Percentiles rank a stretch among this genome's conserved stretches.
phyloP scores from a whole-genome alignment of 2,329 filamentous ascomycete species.

The Paecilomyces sp. region DNA sequence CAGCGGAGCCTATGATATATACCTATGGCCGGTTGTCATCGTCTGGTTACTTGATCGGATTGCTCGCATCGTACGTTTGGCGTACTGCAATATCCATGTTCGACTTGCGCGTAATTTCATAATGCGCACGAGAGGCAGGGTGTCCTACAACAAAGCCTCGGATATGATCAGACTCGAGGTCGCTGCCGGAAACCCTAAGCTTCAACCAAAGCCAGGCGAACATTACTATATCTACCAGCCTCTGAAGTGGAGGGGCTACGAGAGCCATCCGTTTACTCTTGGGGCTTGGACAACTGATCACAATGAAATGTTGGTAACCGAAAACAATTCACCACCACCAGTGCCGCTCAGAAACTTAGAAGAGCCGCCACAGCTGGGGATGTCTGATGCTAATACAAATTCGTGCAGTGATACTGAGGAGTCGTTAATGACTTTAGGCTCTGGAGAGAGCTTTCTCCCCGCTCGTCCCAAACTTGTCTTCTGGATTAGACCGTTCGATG shows the following conservation, averaged over 20 bases:
- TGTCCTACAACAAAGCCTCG: conserved; percentile 36
- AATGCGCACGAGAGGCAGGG: conserved; percentile 27
- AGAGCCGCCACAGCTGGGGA: background rate
- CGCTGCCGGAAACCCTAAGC: conserved; percentile 18
- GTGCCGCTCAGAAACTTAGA: background rate
- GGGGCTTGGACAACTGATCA: conserved; percentile 22
- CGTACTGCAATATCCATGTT: conserved; percentile 39
- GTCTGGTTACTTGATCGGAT: conserved; percentile 45
- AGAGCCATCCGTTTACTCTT: conserved; percentile 47
- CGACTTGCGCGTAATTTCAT: conserved; percentile 12
- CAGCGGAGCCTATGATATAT: conserved; percentile 42
- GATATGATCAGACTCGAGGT: conserved; percentile 45
- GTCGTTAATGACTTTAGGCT: background rate
- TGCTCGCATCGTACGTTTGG: conserved; percentile 35
- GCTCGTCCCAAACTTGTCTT: conserved; percentile 35
- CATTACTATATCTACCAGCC: conserved; percentile 47
- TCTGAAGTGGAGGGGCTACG: conserved; percentile 37
- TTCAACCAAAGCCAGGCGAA: conserved; percentile 36
- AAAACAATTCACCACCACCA: background rate
- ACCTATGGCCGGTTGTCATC: conserved; percentile 43
- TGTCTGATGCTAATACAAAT: background rate
- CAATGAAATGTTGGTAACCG: background rate
- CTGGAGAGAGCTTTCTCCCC: background rate
- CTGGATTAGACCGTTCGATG: conserved; percentile 44
- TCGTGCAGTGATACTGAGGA: background rate